These are phyloP conservation scores for Phialophora verrucosa DNA, from an alignment of 2,329 filamentous ascomycete species.

Conservation along the genomic window DNA sequence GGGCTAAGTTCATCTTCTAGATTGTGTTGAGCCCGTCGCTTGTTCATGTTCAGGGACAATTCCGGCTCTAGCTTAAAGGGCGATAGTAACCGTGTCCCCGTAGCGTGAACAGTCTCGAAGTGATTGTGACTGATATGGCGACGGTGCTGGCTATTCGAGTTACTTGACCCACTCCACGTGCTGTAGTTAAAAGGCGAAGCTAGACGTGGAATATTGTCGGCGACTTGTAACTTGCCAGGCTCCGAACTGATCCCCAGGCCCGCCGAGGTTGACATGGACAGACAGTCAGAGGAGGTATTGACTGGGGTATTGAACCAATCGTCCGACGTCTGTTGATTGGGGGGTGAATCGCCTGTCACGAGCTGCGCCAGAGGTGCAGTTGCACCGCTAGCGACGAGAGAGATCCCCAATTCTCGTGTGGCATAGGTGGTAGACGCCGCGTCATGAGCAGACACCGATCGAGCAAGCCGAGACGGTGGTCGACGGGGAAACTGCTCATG, in stretches of 20 bases:
- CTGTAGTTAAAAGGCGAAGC: constrained; percentile 58
- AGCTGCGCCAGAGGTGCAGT: constrained; percentile 47
- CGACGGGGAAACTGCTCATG: constrained; percentile 46
- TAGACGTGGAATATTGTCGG: constrained; percentile 48
- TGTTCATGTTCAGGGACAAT: constrained; percentile 58
- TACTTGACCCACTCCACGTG: constrained; percentile 53
- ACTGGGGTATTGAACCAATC: constrained; percentile 49
- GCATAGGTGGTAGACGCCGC: constrained; percentile 46
- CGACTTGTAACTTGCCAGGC: constrained; percentile 33
- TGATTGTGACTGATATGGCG: constrained; percentile 45
- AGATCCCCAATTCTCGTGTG: constrained; percentile 53
- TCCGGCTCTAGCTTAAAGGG: constrained; percentile 62
- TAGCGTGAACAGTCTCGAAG: constrained; percentile 54
- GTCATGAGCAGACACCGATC: constrained; percentile 35
- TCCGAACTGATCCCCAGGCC: constrained; percentile 37
- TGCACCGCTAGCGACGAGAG: constrained; percentile 50
- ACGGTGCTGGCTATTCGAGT: constrained; percentile 40
- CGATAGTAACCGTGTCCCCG: constrained; percentile 53
- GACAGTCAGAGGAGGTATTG: constrained; percentile 29
- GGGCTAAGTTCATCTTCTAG: constrained; percentile 59
- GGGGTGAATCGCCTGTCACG: constrained; percentile 41
- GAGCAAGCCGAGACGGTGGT: constrained; percentile 39
- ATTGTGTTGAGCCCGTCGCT: constrained; percentile 63
- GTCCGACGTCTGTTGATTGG: constrained; percentile 37
- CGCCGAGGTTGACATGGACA: constrained; percentile 33